These are phyloP conservation scores for Sordariomycetes sp. DNA, from an alignment of 2,329 filamentous ascomycete species.

Conservation along the genomic window DNA sequence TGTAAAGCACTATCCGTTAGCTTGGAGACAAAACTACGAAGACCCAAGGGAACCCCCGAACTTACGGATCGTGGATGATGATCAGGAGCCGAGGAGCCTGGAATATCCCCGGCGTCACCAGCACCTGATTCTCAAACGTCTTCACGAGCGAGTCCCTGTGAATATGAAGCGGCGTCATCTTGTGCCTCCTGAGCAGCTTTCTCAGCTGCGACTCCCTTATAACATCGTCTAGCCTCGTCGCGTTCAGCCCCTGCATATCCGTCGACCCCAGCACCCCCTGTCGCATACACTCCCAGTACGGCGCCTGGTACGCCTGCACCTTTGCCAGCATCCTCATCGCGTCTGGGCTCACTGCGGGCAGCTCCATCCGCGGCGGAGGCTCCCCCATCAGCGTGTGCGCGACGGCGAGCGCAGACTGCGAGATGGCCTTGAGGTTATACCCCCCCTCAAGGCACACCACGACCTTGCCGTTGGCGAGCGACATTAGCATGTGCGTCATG, in stretches of 20 bases:
- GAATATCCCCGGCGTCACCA: constrained; percentile 63
- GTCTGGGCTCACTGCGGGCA: constrained; percentile 43
- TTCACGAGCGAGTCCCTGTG: constrained; percentile 59
- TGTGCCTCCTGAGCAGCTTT: constrained; percentile 54
- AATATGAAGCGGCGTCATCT: constrained; percentile 71
- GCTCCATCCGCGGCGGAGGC: constrained; percentile 52
- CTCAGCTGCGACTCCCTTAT: constrained; percentile 66
- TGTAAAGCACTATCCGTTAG: constrained; percentile 14
- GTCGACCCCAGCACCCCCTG: constrained; percentile 46
- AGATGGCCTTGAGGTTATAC: constrained; percentile 89
- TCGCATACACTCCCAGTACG: constrained; percentile 82
- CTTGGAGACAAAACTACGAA: constrained; percentile 2
- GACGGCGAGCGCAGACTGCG: constrained; percentile 81
- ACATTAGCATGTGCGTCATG: constrained; percentile 99
- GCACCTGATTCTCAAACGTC: constrained; percentile 74
- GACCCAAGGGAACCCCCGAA: constrained; percentile 9
- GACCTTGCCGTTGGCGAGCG: constrained; percentile 75
- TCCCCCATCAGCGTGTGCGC: constrained; percentile 92
- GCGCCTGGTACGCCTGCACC: constrained; percentile 47
- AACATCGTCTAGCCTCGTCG: constrained; percentile 62
- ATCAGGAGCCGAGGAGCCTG: constrained; percentile 58
- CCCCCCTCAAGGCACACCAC: constrained; percentile 91
- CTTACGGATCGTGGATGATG: constrained; percentile 83
- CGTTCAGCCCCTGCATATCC: constrained; percentile 35
- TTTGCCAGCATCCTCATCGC: constrained; percentile 42